These are phyloP conservation scores for Blastocystis sp. DNA, from an alignment of 352 stramenopile species.

Conservation along the genomic window DNA sequence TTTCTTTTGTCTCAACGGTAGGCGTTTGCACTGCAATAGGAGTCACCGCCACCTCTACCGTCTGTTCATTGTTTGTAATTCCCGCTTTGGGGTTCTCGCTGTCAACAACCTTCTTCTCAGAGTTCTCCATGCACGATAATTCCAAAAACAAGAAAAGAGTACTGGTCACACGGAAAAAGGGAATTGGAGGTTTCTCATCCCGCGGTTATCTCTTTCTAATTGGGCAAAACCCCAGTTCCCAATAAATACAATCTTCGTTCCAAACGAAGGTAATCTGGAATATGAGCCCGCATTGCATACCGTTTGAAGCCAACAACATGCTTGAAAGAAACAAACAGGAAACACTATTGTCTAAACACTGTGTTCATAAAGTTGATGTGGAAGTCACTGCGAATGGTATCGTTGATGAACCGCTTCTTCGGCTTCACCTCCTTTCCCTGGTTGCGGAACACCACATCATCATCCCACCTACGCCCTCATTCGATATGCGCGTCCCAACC, in stretches of 20 bases:
- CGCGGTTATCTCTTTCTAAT: no score
- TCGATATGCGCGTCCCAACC: background rate
- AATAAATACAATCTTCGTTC: background rate
- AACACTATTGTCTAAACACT: constrained; percentile 75
- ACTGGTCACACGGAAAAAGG: no score
- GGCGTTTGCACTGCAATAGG: background rate
- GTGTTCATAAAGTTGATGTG: constrained; percentile 95
- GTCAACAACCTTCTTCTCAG: background rate
- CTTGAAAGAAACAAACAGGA: constrained; percentile 14
- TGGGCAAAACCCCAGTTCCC: no score
- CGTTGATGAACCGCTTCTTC: constrained; percentile 97
- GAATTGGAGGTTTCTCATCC: no score
- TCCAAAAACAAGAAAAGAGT: no score
- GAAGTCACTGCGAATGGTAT: constrained; percentile 99
- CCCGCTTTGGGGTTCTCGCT: background rate
- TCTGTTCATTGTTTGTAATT: background rate
- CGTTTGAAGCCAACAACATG: no score
- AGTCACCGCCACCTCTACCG: background rate
- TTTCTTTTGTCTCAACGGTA: background rate
- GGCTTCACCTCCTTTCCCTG: constrained; percentile 88
- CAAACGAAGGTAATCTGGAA: background rate
- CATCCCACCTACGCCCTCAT: constrained; percentile 95
- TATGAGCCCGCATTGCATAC: no score
- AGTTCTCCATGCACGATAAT: no score
- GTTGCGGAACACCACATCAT: constrained; percentile 99